Base-by-base conservation (phyloP, 148 eudicot genomes). In the Rhododendron mucronatum region DNA sequence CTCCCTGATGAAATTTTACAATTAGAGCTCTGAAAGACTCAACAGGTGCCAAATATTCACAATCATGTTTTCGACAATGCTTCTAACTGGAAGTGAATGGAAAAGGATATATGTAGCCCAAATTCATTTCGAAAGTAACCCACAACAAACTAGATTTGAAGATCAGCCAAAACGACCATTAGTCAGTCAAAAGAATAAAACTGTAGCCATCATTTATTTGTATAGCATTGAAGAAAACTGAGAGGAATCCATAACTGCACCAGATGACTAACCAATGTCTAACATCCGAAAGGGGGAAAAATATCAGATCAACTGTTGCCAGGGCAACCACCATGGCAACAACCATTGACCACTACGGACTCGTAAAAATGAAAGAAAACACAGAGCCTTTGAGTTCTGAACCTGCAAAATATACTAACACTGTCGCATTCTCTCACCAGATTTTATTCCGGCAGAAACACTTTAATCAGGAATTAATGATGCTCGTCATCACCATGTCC, bases 401-500 rank as follows among this genome's bases (percentile, higher is more conserved):
- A 88, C 87, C 86, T 85, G 85, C 86, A 84, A 88, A 82, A 55
- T 88, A 82, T 87, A 89, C 88, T 61, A 88, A 88, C 81, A 82
- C 35, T 78, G 57, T 78, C 82, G 69, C 88, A 78, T 74, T 69
- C 85, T 88, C 89, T 91, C 89, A 87, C 92, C 93, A 90, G 92
- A 92, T 87, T 83, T 95, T 89, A 90, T 94, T 95, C 89, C 39
- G 82, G 90, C 85, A 84, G 86, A 83, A 87, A 87, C 80, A 82
- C 28, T 61, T 89, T 39, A 86, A 87, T 75, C 84, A 83, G 82
- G 86, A 84, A 90, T 91, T 88, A 95, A 83, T 93, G 94, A 86
- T 92, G 93, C 61, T 89, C 92, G 21, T 91, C 93, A 1, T 90
- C 89, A 16, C 86, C 91, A 85, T 94, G 95, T 59, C 97, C 97